phyloP scores from a whole-genome alignment of 441 rosid genomes.

The Mallotus japonicus region DNA sequence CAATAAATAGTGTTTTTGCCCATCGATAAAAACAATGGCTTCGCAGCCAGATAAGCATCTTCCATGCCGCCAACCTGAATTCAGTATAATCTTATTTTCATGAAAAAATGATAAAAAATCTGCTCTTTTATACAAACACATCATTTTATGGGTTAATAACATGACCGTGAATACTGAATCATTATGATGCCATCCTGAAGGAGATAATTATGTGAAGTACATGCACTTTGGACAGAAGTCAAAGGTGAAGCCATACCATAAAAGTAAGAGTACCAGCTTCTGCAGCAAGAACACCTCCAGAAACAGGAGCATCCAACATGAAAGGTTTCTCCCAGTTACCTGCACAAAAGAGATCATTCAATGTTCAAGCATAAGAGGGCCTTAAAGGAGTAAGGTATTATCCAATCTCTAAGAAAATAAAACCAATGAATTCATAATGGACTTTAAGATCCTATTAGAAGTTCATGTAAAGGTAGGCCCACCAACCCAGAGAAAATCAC shows the following conservation, averaged over 20 bases:
- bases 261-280: constrained; percentile 78
- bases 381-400: neutral
- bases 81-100: constrained; percentile 21
- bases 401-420: neutral
- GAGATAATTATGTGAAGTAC: neutral
- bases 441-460: too few species aligned
- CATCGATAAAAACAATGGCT: constrained; percentile 73
- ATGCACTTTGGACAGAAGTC: constrained; percentile 3
- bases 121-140: neutral
- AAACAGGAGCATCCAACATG: constrained; percentile 97
- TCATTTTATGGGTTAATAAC: neutral
- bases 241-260: constrained; percentile 52
- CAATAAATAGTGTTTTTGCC: constrained; percentile 73
- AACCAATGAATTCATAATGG: neutral
- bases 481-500: neutral
- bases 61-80: constrained; percentile 86
- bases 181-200: neutral
- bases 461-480: too few species aligned
- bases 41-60: constrained; percentile 67
- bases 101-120: constrained; percentile 1
- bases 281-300: constrained; percentile 93
- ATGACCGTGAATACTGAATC: neutral
- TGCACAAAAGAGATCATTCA: constrained; percentile 26
- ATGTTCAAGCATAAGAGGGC: neutral
- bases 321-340: constrained; percentile 59